Evolutionary conservation across 2,329 filamentous ascomycete species (phyloP).

Genomic region (Cladosporium halotolerans): DNA sequence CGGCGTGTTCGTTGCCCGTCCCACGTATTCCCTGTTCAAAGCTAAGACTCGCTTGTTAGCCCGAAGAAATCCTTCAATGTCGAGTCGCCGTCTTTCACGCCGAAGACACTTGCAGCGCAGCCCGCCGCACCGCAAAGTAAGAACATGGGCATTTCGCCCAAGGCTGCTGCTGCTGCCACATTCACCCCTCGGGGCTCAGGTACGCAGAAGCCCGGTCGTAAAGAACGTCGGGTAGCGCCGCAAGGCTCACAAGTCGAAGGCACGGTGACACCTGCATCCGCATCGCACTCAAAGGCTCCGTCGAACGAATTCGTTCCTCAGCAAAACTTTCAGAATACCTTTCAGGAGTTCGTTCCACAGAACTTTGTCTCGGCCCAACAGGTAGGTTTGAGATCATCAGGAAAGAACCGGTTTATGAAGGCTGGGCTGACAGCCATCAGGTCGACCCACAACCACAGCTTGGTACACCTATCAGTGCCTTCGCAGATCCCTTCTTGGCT

Average conservation of each 20-base stretch:
- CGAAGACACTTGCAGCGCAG: conserved; percentile 47
- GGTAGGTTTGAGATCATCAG: conserved; percentile 12
- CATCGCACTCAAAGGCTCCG: conserved; percentile 40
- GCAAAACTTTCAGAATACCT: conserved; percentile 34
- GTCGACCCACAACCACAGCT: conserved; percentile 23
- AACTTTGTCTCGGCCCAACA: conserved; percentile 48
- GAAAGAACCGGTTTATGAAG: too few relatives aligned
- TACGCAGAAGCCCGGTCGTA: conserved; percentile 15
- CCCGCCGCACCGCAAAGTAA: conserved; percentile 43
- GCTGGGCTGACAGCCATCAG: conserved; percentile 12
- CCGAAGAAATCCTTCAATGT: conserved; percentile 78
- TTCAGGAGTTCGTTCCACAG: conserved; percentile 51
- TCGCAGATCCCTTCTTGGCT: conserved; percentile 39
- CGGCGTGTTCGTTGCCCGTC: conserved; percentile 17
- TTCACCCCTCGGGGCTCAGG: conserved; percentile 63
- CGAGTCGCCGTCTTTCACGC: conserved; percentile 92
- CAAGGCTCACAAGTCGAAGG: conserved; percentile 25
- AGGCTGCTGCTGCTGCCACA: conserved; percentile 80
- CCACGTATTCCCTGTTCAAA: not conserved
- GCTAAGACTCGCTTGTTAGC: conserved; percentile 11
- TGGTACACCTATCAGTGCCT: conserved; percentile 31
- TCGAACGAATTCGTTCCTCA: conserved; percentile 37
- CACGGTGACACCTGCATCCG: conserved; percentile 35
- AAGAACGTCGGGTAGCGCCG: conserved; percentile 11
- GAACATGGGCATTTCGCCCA: conserved; percentile 75